Conservation (phyloP, 1,139 yeast genomes). For the Wickerhamiella infanticola region DNA sequence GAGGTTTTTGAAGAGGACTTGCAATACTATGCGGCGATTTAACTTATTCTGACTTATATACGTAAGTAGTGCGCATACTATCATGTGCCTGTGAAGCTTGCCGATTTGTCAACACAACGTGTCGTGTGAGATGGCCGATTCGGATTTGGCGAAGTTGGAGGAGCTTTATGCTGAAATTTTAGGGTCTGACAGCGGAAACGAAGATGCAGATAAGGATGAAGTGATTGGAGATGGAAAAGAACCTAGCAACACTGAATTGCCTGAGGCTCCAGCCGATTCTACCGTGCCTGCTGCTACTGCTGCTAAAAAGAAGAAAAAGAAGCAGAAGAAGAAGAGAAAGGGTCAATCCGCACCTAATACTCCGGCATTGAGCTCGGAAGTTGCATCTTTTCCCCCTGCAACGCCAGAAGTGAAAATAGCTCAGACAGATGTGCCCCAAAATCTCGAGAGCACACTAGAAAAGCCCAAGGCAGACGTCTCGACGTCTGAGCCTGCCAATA, state of each 20-base stretch:
- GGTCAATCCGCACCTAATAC: too few relatives aligned
- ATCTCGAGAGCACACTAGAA: background rate
- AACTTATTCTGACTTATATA: background rate
- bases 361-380: too few relatives aligned
- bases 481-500: background rate
- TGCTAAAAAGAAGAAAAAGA: background rate
- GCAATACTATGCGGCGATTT: conserved; percentile 6
- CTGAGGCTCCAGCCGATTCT: background rate
- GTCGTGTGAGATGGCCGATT: background rate
- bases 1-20: conserved; percentile 7
- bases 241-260: background rate
- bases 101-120: background rate
- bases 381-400: background rate
- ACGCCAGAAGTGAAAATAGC: background rate
- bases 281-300: background rate
- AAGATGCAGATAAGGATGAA: background rate
- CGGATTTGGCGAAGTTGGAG: conserved; percentile 4
- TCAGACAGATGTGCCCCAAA: background rate
- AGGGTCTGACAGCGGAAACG: background rate
- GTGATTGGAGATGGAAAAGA: background rate
- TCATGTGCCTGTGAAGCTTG: too few relatives aligned
- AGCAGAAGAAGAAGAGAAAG: background rate
- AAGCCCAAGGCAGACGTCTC: background rate
- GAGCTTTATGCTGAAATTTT: conserved; percentile 4
- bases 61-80: background rate